phyloP scores from a whole-genome alignment of 768 basidiomycete genomes.

The Cyathus striatus region DNA sequence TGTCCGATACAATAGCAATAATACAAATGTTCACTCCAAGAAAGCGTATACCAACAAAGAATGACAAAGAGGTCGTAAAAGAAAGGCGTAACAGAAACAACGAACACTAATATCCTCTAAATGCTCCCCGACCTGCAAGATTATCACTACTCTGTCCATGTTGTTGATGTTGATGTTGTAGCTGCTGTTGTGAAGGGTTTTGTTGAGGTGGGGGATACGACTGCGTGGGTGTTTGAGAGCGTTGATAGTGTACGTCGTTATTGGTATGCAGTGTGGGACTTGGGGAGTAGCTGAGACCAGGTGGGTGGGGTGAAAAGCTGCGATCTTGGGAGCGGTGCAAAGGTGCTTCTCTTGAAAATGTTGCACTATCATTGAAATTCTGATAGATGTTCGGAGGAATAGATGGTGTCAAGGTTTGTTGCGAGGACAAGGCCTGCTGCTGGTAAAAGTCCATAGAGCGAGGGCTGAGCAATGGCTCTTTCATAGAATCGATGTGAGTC shows the following conservation, averaged over 20 bases:
- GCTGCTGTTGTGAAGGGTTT: conserved; percentile 17
- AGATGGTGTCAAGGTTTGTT: conserved; percentile 32
- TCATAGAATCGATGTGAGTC: conserved; percentile 49
- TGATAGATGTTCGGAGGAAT: conserved; percentile 39
- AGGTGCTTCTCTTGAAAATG: conserved; percentile 51
- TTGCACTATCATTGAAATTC: conserved; percentile 47
- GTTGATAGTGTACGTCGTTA: conserved; percentile 14
- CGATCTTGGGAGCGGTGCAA: conserved; percentile 53
- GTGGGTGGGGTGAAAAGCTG: conserved; percentile 37
- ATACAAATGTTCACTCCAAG: conserved; percentile 17
- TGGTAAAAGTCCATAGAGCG: conserved; percentile 24
- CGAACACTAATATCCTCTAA: conserved; percentile 23
- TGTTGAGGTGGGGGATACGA: conserved; percentile 11
- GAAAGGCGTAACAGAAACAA: too few species aligned
- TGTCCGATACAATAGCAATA: conserved; percentile 18
- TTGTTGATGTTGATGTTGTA: conserved; percentile 8
- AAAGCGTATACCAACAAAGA: neutral
- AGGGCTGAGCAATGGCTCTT: conserved; percentile 53
- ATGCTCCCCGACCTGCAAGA: conserved; percentile 36
- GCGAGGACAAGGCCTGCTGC: conserved; percentile 28
- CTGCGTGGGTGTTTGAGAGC: conserved; percentile 7
- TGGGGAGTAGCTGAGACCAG: conserved; percentile 36
- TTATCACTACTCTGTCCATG: conserved; percentile 19
- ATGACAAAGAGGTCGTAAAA: too few species aligned
- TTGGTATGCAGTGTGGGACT: conserved; percentile 30